These are phyloP conservation scores for Mallotus japonicus DNA, from an alignment of 441 rosid species.

Conservation along the genomic window DNA sequence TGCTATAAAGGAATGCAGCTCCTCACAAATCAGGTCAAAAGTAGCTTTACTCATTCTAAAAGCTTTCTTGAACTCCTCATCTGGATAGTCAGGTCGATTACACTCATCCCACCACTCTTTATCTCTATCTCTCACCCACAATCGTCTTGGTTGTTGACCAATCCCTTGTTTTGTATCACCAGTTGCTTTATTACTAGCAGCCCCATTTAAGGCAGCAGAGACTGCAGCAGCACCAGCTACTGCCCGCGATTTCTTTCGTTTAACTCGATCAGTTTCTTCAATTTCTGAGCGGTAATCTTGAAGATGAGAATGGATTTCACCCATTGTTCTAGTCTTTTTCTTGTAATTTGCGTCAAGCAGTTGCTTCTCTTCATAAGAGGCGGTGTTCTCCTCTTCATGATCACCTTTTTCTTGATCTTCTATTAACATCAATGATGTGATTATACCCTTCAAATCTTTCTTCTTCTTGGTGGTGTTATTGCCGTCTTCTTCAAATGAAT, in stretches of 20 bases:
- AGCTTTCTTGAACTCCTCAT: constrained; percentile 59
- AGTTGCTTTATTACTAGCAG: constrained; percentile 25
- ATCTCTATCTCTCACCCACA: constrained; percentile 82
- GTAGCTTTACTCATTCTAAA: constrained; percentile 77
- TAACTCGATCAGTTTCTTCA: constrained; percentile 39
- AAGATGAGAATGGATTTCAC: constrained; percentile 52
- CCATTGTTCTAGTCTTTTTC: constrained; percentile 54
- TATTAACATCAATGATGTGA: constrained; percentile 58
- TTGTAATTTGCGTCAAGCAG: constrained; percentile 48
- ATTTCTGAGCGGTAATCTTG: constrained; percentile 45
- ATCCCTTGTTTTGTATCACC: constrained; percentile 28
- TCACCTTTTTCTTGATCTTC: constrained; percentile 64
- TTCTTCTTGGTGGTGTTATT: constrained; percentile 25
- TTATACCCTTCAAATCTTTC: constrained; percentile 56
- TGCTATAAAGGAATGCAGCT: constrained; percentile 54
- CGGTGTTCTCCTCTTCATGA: constrained; percentile 35
- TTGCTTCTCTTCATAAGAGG: constrained; percentile 42
- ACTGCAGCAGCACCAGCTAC: constrained; percentile 47
- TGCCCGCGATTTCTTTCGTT: constrained; percentile 53
- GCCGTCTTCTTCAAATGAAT: constrained; percentile 15
- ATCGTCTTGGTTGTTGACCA: constrained; percentile 59
- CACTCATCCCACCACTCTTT: constrained; percentile 86
- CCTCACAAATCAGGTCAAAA: constrained; percentile 65
- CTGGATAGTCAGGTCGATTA: constrained; percentile 54
- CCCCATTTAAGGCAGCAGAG: constrained; percentile 30